Base-by-base conservation (phyloP, 202 grass and related monocot genomes). In the Dendrocalamus latiflorus region DNA sequence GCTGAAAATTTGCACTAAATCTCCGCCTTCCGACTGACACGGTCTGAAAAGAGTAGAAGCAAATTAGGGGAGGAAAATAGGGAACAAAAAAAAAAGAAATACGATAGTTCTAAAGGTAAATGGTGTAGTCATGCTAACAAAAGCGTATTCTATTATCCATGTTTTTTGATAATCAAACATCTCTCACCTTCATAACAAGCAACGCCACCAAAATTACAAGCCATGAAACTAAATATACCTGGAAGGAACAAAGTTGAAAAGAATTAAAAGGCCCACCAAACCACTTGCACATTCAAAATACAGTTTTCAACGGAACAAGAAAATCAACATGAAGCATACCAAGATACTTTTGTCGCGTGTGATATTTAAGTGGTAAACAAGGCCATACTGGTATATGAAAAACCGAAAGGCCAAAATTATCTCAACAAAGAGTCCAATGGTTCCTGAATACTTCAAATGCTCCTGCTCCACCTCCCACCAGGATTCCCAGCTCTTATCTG, bases 401-500 rank as follows among this genome's bases (percentile, higher is more conserved):
- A 98, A 94, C 20, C 92, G 85, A 9, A 95, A 16, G 6, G 95
- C 86, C 79, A 97, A 82, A 66, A 97, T 72, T 78, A 97, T 92
- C 92, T 97, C 94, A 72, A 80, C 71, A 50, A 92, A 45, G 41
- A 85, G 57, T 64, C 94, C 94, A 72, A 91, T 37, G 8, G 51
- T 72, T 84, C 94, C 92, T 61, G 94, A 89, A 87, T 97, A 81
- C 72, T 80, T 89, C 6, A 97, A 78, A 87, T 97, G 94, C 38
- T 97, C 94, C 45, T 92, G 91, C 75, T 97, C 94, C 45, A 78
- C 70, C 67, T 94, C 94, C 94, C 94, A 97, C 94, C 94, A 97
- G 58, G 94, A 97, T 84, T 97, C 94, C 94, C 94, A 97, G 68
- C 94, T 97, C 89, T 92, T 97, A n/a, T 94, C 88, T 73, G 78